Base-by-base conservation (phyloP, 345 rosid species). In the Sapria himalayana region DNA sequence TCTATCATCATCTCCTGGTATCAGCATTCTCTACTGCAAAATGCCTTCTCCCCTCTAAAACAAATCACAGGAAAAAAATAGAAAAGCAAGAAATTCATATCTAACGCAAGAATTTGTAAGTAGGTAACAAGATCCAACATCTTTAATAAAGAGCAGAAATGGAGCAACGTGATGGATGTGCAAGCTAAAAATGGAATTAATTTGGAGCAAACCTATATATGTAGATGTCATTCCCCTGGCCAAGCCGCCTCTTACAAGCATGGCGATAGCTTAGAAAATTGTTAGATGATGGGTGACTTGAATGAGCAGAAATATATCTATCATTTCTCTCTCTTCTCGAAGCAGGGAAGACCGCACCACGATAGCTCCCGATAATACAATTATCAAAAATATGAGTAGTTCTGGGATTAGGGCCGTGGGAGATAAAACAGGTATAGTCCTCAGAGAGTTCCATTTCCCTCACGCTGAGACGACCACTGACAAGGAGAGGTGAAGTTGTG, bases 401-500 rank as follows among this genome's bases (percentile, higher is more conserved):
- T 61, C 58, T 76, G 15, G 97, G 97, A 50, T 62, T 71, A 9
- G 86, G 84, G 7, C 96, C 96, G 14, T 69, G 82, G 15, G 80
- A 63, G 32, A 84, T 85, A 22, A 85, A 82, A 54, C 96, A 73
- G 15, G 96, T 85, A 53, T 85, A 85, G 42, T 85, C 94, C 68
- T 85, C 96, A 6, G 94, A 85, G 17, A 71, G 52, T 22, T 77
- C 96, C 86, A 81, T 78, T 29, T 77, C 84, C 19, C 50, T 55
- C 2, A 75, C 65, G 6, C 80, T 58, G 38, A 71, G 64, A 52
- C 51, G 61, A 12, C 76, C 76, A 0, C 60, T 22, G 48, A 67
- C 41, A 15, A 64, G 35, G 25, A 58, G 37, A 13, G 76, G 54
- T 7, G 92, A 66, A 43, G 36, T 49, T 14, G 55, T 49, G n/a